These are phyloP conservation scores for Taphrina wiesneri DNA, from an alignment of 1,139 yeast genomes.

Conservation along the genomic window DNA sequence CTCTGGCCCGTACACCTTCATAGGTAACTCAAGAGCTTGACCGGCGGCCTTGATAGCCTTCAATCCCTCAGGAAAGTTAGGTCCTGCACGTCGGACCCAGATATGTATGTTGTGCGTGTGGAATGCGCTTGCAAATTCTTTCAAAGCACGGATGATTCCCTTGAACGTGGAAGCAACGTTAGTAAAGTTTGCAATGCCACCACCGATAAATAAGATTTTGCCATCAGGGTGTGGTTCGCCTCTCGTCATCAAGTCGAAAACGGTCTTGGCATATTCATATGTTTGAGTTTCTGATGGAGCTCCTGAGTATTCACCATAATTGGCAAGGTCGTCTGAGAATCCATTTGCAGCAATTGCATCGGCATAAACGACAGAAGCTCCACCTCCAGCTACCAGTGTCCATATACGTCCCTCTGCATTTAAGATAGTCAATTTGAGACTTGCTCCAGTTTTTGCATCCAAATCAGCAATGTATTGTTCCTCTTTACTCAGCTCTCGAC, in stretches of 20 bases:
- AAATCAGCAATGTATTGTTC: conserved; percentile 54
- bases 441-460: conserved; percentile 54
- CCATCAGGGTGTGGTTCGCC: conserved; percentile 46
- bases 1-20: conserved; percentile 55
- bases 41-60: conserved; percentile 52
- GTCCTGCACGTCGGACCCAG: conserved; percentile 54
- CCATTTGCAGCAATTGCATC: conserved; percentile 55
- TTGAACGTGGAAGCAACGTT: conserved; percentile 54
- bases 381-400: conserved; percentile 54
- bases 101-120: conserved; percentile 50
- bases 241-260: conserved; percentile 52
- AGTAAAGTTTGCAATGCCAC: conserved; percentile 55
- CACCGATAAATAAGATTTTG: conserved; percentile 52
- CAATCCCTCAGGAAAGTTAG: conserved; percentile 51
- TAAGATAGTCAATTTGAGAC: conserved; percentile 51
- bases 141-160: conserved; percentile 54
- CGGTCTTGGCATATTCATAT: conserved; percentile 54
- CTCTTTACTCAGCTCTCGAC: conserved; percentile 51
- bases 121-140: conserved; percentile 48
- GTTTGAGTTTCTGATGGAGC: conserved; percentile 54
- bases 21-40: conserved; percentile 51
- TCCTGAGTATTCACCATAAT: conserved; percentile 54
- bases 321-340: conserved; percentile 51
- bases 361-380: conserved; percentile 54
- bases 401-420: conserved; percentile 52